A percentile compares a stretch with the other conserved stretches of the same genome.
Conservation (phyloP, 805 yeast genomes). For the Ogataea allantospora region DNA sequence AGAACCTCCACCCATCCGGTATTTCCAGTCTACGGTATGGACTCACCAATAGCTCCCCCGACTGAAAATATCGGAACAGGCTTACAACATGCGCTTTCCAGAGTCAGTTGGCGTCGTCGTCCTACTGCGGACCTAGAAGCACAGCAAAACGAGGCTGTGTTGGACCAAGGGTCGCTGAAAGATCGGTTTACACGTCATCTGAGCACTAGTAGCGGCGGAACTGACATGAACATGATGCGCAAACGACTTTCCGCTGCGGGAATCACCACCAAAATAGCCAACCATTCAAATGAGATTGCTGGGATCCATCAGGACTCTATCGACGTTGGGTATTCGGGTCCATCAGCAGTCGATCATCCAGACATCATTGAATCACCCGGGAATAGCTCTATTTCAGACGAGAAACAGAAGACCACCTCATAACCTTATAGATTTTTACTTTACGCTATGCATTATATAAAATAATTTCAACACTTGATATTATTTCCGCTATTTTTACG, state of each 20-base stretch:
- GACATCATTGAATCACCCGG: background rate
- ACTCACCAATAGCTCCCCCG: conserved; percentile 54
- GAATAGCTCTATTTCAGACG: conserved; percentile 4
- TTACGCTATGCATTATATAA: conserved; percentile 1
- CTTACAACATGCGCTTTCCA: conserved; percentile 23
- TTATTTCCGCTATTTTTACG: conserved; percentile 10
- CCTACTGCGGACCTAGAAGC: conserved; percentile 28
- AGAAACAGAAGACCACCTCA: background rate
- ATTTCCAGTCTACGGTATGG: conserved; percentile 81
- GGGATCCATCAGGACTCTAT: conserved; percentile 37
- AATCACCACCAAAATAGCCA: conserved; percentile 42
- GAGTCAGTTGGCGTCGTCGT: conserved; percentile 18
- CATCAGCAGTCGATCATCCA: background rate
- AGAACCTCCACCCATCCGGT: conserved; percentile 65
- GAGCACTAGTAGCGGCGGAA: conserved; percentile 32
- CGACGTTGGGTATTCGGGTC: conserved; percentile 9
- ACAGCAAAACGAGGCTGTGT: conserved; percentile 3
- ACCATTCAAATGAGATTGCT: conserved; percentile 44
- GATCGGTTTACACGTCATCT: conserved; percentile 27
- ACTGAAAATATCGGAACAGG: conserved; percentile 5
- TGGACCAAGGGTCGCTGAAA: conserved; percentile 4
- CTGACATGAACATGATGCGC: conserved; percentile 31
- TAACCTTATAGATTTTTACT: background rate
- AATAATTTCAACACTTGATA: background rate
- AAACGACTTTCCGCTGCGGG: conserved; percentile 36